Evolutionary conservation across 345 rosid genomes (phyloP), one percentile per base, ranked within the genome.

Genomic region (Eucalyptus regnans): DNA sequence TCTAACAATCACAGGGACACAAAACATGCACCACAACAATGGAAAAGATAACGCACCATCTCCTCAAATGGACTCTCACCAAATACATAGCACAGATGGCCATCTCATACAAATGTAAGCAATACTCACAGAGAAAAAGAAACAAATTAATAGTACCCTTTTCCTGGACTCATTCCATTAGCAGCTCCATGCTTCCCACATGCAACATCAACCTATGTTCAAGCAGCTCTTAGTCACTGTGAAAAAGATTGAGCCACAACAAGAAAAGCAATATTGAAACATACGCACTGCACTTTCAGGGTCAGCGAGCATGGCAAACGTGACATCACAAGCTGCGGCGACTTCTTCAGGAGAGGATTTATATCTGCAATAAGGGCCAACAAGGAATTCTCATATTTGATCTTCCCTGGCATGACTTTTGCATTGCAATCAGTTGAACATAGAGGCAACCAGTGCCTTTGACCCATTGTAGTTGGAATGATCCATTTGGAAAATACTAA

Each of bases 231-330:
- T 81, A 92, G 90, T 49, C 89, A 88, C 86, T 87, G 22, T n/a
- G 33, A 54, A 68, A 48, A 41, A 66, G 17, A 87, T 50, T 91
- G 60, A 86, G 86, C 66, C 23, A 62, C n/a, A 71, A 48, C 62
- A 90, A 91, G 76, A 64, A 89, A 84, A 88, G 71, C 37, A 56
- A 88, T 87, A 88, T 90, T 48, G 90, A 94, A 93, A 93, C 93
- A 94, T 94, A 96, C 99, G 93, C 96, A 97, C 99, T 93, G 99
- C 98, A 94, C 97, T 96, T 93, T 96, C 96, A 90, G 99, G 99
- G 93, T 96, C 97, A 17, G 99, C 97, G 71, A 97, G 97, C 99
- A 97, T 96, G 56, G 99, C 93, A 91, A 97, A 95, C 46, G 98
- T 97, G 91, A 96, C 91, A 93, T 96, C 99, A 91, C 97, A 96